phyloP scores from a whole-genome alignment of 352 stramenopile species.

The Labyrinthula sp. region DNA sequence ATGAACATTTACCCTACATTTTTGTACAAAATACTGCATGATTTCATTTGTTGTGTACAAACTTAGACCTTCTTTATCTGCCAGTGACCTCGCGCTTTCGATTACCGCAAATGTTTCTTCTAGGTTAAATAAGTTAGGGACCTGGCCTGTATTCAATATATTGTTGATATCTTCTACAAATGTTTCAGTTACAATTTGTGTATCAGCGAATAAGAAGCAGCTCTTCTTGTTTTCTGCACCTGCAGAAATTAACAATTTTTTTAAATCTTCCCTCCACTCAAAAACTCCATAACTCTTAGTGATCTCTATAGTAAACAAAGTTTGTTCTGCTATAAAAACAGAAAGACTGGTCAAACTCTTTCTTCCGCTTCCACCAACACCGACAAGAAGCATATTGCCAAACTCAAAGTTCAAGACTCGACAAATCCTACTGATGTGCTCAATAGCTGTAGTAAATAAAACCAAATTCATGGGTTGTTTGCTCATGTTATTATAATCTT shows the following conservation, averaged over 20 bases:
- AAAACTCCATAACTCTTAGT: slow-evolving; percentile 68
- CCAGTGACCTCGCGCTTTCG: slow-evolving; percentile 51
- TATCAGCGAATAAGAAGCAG: slow-evolving; percentile 79
- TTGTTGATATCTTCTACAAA: slow-evolving; percentile 89
- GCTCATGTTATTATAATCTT: slow-evolving; percentile 83
- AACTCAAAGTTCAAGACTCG: slow-evolving; percentile 70
- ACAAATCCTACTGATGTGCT: slow-evolving; percentile 71
- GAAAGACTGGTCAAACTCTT: slow-evolving; percentile 71
- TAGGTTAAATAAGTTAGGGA: slow-evolving; percentile 70
- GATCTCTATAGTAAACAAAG: slow-evolving; percentile 82
- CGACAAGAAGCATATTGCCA: slow-evolving; percentile 72
- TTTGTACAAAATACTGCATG: slow-evolving; percentile 31
- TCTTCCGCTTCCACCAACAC: slow-evolving; percentile 65
- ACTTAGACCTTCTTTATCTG: slow-evolving; percentile 51
- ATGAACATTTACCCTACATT: slow-evolving; percentile 52
- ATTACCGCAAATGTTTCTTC: slow-evolving; percentile 71
- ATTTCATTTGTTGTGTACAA: slow-evolving; percentile 28
- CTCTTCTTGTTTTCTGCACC: slow-evolving; percentile 67
- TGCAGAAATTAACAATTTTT: slow-evolving; percentile 46
- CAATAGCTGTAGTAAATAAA: slow-evolving; percentile 76
- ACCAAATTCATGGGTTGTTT: slow-evolving; percentile 68
- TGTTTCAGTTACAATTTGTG: slow-evolving; percentile 72
- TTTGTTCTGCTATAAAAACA: slow-evolving; percentile 75
- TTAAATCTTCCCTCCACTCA: slow-evolving; percentile 76
- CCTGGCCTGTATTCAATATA: slow-evolving; percentile 75